These are phyloP conservation scores for Phytophthora sansomeana DNA, from an alignment of 352 stramenopile species.

Conservation along the genomic window DNA sequence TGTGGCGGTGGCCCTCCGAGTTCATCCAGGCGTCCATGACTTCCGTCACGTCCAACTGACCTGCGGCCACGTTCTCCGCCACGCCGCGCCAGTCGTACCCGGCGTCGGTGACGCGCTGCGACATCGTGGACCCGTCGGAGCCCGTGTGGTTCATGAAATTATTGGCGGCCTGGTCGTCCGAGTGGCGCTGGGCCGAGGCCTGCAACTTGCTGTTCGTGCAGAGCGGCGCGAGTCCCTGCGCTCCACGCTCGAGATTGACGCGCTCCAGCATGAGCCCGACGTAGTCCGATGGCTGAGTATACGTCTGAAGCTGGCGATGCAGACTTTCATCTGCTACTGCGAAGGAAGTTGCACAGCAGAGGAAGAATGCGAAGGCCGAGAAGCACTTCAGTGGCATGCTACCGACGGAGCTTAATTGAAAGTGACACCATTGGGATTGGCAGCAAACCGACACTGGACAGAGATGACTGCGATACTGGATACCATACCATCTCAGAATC, in stretches of 20 bases:
- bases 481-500: slow-evolving; percentile 26
- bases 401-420: neutral
- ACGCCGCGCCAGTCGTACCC: slow-evolving; percentile 58
- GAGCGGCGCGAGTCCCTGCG: slow-evolving; percentile 37
- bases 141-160: slow-evolving; percentile 63
- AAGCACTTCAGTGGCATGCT: slow-evolving; percentile 12
- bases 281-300: slow-evolving; percentile 29
- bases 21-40: slow-evolving; percentile 58
- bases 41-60: slow-evolving; percentile 39
- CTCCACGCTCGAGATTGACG: slow-evolving; percentile 55
- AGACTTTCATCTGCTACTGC: neutral
- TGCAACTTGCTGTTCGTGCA: slow-evolving; percentile 51
- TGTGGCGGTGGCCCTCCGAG: slow-evolving; percentile 44
- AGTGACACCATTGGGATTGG: slow-evolving; percentile 13
- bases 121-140: slow-evolving; percentile 45
- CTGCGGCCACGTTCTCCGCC: slow-evolving; percentile 53
- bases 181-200: slow-evolving; percentile 31
- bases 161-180: slow-evolving; percentile 52
- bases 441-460: neutral
- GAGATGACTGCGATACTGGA: slow-evolving; percentile 34
- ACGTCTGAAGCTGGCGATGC: slow-evolving; percentile 35
- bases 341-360: neutral
- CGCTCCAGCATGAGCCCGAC: slow-evolving; percentile 47
- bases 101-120: slow-evolving; percentile 42
- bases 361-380: slow-evolving; percentile 3